These are phyloP conservation scores for Fusarium burgessii DNA, from an alignment of 2,329 filamentous ascomycete species.

Conservation along the genomic window DNA sequence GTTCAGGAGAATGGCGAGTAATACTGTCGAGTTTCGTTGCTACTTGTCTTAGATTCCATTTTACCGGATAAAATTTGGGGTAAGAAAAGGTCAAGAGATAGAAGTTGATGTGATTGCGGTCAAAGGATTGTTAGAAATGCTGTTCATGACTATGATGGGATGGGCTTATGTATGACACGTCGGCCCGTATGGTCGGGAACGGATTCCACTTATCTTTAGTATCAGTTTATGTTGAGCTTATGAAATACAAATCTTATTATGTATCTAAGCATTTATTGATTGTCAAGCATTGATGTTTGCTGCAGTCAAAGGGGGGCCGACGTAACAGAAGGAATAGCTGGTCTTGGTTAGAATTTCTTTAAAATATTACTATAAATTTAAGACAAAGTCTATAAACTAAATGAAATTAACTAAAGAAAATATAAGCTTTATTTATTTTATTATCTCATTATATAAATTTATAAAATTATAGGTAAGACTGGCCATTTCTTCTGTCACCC, in stretches of 20 bases:
- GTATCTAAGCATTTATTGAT: background rate
- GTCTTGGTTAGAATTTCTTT: too few species aligned
- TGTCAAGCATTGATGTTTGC: background rate
- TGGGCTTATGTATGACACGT: constrained; percentile 17
- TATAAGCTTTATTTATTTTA: too few species aligned
- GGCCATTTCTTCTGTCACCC: too few species aligned
- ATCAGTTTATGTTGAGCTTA: constrained; percentile 15
- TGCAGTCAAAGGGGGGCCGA: too few species aligned
- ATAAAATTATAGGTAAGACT: too few species aligned
- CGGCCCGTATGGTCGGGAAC: constrained; percentile 11
- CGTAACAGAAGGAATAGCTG: too few species aligned
- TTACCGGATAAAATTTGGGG: background rate
- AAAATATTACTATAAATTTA: too few species aligned
- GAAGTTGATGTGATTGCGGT: constrained; percentile 12
- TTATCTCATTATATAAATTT: too few species aligned
- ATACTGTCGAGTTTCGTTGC: background rate
- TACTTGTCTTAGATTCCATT: background rate
- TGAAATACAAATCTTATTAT: constrained; percentile 13
- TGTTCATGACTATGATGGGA: constrained; percentile 27
- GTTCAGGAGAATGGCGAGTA: constrained; percentile 25
- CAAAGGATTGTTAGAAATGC: constrained; percentile 19
- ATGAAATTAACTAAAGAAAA: too few species aligned
- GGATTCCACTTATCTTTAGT: constrained; percentile 32
- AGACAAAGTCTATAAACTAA: too few species aligned
- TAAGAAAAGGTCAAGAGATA: constrained; percentile 11